Evolutionary conservation across 1,284 basidiomycete species (phyloP).

Genomic region (Nidula niveotomentosa): DNA sequence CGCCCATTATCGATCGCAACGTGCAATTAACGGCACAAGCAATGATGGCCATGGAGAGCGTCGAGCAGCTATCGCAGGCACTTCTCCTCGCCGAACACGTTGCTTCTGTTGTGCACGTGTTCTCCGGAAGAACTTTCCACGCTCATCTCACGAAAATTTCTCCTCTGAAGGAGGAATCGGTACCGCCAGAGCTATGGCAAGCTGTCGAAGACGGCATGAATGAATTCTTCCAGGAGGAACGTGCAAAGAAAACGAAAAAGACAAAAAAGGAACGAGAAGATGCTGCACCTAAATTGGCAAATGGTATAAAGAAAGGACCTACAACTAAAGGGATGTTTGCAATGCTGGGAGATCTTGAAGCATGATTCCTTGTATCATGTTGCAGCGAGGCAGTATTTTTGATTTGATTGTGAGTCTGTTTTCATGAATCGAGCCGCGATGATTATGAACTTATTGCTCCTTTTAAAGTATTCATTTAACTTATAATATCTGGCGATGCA

Average conservation of each 20-base stretch:
- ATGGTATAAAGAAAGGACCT: conserved; percentile 7
- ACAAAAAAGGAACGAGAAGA: conserved; percentile 18
- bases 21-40: conserved; percentile 75
- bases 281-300: conserved; percentile 11
- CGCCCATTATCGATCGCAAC: conserved; percentile 53
- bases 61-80: conserved; percentile 59
- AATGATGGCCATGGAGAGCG: conserved; percentile 54
- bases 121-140: conserved; percentile 65
- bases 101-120: conserved; percentile 40
- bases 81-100: conserved; percentile 52
- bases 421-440: too few relatives aligned
- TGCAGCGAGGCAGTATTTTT: too few relatives aligned
- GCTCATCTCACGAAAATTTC: conserved; percentile 34
- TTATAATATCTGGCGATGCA: too few relatives aligned
- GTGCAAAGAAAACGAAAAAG: conserved; percentile 42
- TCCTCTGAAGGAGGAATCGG: conserved; percentile 15
- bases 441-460: too few relatives aligned
- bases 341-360: conserved; percentile 28
- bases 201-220: conserved; percentile 49
- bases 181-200: conserved; percentile 38
- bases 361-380: conserved; percentile 9
- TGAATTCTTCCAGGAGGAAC: conserved; percentile 46
- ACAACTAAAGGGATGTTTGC: conserved; percentile 12
- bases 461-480: too few relatives aligned
- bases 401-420: too few relatives aligned